Evolutionary conservation across 1,284 basidiomycete species (phyloP).

Genomic region (Austroboletus rostrupii): DNA sequence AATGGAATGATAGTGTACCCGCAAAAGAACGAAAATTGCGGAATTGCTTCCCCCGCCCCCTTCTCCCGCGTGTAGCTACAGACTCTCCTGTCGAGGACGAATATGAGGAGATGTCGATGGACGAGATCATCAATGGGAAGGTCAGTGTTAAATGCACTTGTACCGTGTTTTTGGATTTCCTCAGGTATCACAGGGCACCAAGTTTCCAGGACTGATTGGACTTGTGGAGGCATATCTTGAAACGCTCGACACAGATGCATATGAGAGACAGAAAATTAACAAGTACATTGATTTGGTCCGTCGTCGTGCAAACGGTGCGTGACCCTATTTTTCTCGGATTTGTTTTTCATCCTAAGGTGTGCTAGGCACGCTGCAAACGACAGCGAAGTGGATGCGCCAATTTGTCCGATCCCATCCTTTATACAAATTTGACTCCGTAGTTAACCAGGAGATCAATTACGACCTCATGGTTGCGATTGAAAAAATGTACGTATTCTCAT

Average conservation of each 20-base stretch:
- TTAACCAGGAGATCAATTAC: constrained; percentile 90
- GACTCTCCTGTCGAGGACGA: constrained; percentile 68
- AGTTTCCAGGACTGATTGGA: constrained; percentile 84
- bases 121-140: constrained; percentile 94
- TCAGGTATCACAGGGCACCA: constrained; percentile 40
- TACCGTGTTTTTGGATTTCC: constrained; percentile 1
- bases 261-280: constrained; percentile 64
- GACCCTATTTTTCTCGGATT: neutral
- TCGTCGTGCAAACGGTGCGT: constrained; percentile 74
- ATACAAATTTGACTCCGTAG: constrained; percentile 90
- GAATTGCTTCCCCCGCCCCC: constrained; percentile 65
- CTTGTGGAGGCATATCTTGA: constrained; percentile 87
- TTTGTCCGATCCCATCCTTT: constrained; percentile 88
- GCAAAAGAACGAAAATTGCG: constrained; percentile 61
- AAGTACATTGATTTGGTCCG: constrained; percentile 80
- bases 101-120: constrained; percentile 87
- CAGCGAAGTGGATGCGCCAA: constrained; percentile 90
- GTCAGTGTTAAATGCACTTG: constrained; percentile 34
- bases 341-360: constrained; percentile 8
- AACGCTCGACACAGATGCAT: constrained; percentile 75
- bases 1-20: constrained; percentile 26
- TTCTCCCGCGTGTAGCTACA: constrained; percentile 43
- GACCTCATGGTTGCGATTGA: constrained; percentile 91
- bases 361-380: constrained; percentile 78
- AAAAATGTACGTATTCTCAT: constrained; percentile 65